Base-by-base conservation (phyloP, 352 stramenopile species). In the Globisporangium cylindrosporum region DNA sequence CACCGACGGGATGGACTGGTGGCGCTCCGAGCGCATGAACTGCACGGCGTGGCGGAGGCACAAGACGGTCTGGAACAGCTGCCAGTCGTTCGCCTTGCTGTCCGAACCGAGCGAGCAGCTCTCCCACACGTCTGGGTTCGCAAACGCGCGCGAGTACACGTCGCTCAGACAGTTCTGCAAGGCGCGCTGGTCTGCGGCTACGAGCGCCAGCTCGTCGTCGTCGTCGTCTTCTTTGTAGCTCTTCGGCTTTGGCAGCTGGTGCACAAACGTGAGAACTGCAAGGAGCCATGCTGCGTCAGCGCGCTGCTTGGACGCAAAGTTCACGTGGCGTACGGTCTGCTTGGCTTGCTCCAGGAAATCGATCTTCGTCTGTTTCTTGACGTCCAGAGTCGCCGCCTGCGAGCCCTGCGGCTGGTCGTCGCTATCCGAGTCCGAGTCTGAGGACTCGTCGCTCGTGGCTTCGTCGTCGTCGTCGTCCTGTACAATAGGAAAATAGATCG, bases 21-120 rank as follows among this genome's bases (percentile, higher is more conserved):
- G 80, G 7, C 65, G 73, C 67, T 88, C 73, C 27, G 76, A 68
- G 59, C 81, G 81, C 79, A 88, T 83, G 62, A 91, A 91, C 32
- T 85, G 66, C 36, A 72, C 71, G 10, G 83, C 83, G 53, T 80
- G 67, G 34, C 83, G 81, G n/a, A 89, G 62, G 46, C 83, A 91
- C 43, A 84, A 65, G 20, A 84, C 24, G 25, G 67, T 62, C 34
- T 70, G 46, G 43, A 84, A 58, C 22, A 77, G 59, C 63, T 62
- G 34, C 55, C 73, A 62, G 54, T 71, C 73, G 36, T 41, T 62
- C 8, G 71, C 58, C 14, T 61, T 59, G 61, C 46, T 60, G 62
- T 77, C 72, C 3, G 76, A 66, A 1, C 29, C 59, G 15, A n/a
- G 22, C 4, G 51, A 22, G 59, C 61, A 48, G n/a, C 32, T 24